These are phyloP conservation scores for Xylariaceae sp. DNA, from an alignment of 2,329 filamentous ascomycete genomes.

Conservation along the genomic window DNA sequence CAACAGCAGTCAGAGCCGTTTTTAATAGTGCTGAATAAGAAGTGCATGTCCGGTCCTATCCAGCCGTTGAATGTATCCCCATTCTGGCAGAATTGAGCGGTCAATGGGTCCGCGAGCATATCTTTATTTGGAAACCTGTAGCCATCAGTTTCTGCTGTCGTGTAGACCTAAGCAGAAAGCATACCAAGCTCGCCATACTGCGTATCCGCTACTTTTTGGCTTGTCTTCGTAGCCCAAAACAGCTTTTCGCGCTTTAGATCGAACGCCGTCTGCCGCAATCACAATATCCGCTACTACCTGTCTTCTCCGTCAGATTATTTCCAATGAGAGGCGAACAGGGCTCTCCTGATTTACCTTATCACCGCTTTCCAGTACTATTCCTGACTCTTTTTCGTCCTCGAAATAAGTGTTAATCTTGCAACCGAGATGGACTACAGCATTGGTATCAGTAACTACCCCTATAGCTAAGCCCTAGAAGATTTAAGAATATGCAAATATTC, in stretches of 20 bases:
- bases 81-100: constrained; percentile 59
- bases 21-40: constrained; percentile 63
- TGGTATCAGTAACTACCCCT: neutral
- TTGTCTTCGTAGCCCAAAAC: constrained; percentile 58
- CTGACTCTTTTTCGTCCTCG: constrained; percentile 56
- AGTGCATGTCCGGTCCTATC: constrained; percentile 63
- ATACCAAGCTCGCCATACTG: constrained; percentile 60
- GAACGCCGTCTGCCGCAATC: constrained; percentile 61
- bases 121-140: constrained; percentile 54
- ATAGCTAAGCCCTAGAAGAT: too few relatives aligned
- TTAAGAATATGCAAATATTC: too few relatives aligned
- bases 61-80: constrained; percentile 65
- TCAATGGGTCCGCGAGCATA: constrained; percentile 57
- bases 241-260: constrained; percentile 56
- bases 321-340: neutral
- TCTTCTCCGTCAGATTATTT: neutral
- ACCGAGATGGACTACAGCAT: constrained; percentile 51
- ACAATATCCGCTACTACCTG: constrained; percentile 55
- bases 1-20: constrained; percentile 61
- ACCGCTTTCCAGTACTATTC: constrained; percentile 56
- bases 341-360: constrained; percentile 45
- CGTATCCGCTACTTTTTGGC: constrained; percentile 58
- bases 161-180: neutral
- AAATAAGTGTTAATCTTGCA: constrained; percentile 59
- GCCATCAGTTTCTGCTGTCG: neutral